Base-by-base conservation (phyloP, 805 yeast genomes). In the Ogataea methanolica region DNA sequence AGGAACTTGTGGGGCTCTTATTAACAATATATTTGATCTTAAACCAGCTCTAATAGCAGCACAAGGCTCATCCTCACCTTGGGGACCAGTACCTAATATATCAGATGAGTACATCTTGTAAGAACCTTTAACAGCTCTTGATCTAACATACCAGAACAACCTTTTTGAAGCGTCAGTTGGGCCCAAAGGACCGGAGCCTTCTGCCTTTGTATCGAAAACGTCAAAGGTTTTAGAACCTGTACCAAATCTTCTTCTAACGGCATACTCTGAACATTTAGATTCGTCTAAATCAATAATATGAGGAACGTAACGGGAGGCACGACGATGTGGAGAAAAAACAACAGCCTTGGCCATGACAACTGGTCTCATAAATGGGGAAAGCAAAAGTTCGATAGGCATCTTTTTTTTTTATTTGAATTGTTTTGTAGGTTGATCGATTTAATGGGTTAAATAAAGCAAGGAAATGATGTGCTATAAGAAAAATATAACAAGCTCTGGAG, bases 121-220 rank as follows among this genome's bases (percentile, higher is more conserved):
- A 2, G 83, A 82, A 43, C 86, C 85, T 62, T 80, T 80, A 43
- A 80, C 85, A 4, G 85, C 83, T 51, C 85, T 70, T n/a, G 85
- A 80, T 53, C 85, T 70, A 15, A 70, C 72, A 66, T 78, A 76
- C 74, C 79, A 75, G 57, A 74, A 79, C 16, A 78, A 53, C 29
- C 76, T 64, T 40, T 76, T 66, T 15, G 65, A 62, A n/a, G 74
- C 70, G 42, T 76, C 73, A 4, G 63, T 57, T 17, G 76, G 68
- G 5, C 77, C 77, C 42, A 63, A 47, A 9, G 74, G 71, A 2
- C 67, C 64, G 7, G 65, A 50, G 11, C 58, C 60, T 21, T 70
- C 72, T 16, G 63, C 61, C 26, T 68, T 56, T n/a, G 77, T 70
- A 49, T 73, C 74, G 55, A 67, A 79, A 11, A 81, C 86, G 51